Evolutionary conservation across 306 rosid genomes (phyloP).

Genomic region (Macrotyloma uniflorum): DNA sequence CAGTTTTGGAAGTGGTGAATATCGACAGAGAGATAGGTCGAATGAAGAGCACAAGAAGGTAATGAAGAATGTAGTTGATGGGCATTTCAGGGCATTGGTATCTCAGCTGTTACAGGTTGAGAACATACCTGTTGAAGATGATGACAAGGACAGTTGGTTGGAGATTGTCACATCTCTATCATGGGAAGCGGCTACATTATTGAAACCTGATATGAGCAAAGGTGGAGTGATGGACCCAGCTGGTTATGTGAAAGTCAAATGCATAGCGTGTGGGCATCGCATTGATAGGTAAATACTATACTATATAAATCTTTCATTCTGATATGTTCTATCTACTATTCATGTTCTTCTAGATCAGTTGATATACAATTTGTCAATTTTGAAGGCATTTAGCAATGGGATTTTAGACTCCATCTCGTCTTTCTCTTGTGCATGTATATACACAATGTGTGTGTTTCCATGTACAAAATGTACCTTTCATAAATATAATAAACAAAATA

Average conservation of each 20-base stretch:
- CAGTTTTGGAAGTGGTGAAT: slow-evolving; percentile 83
- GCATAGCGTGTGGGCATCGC: slow-evolving; percentile 83
- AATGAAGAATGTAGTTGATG: slow-evolving; percentile 88
- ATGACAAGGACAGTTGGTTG: slow-evolving; percentile 75
- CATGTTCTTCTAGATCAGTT: slow-evolving; percentile 35
- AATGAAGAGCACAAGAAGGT: slow-evolving; percentile 74
- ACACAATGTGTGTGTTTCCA: neutral
- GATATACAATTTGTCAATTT: slow-evolving; percentile 19
- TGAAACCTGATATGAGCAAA: slow-evolving; percentile 94
- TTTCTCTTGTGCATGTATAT: slow-evolving; percentile 15
- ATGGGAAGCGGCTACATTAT: slow-evolving; percentile 93
- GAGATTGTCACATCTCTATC: slow-evolving; percentile 85
- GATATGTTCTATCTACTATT: slow-evolving; percentile 22
- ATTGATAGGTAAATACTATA: slow-evolving; percentile 63
- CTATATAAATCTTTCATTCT: slow-evolving; percentile 3
- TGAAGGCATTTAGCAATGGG: slow-evolving; percentile 17
- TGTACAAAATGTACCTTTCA: neutral
- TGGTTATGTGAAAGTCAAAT: slow-evolving; percentile 91
- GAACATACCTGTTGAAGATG: slow-evolving; percentile 70
- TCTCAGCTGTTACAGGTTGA: slow-evolving; percentile 91
- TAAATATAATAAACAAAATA: neutral
- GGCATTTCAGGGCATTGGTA: slow-evolving; percentile 92
- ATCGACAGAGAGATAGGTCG: slow-evolving; percentile 66
- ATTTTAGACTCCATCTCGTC: slow-evolving; percentile 4
- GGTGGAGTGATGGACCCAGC: slow-evolving; percentile 98